A percentile compares a stretch with the other conserved stretches of the same genome.
phyloP scores from a whole-genome alignment of 192 early-diverging fungal species.

The Coemansia sp. region DNA sequence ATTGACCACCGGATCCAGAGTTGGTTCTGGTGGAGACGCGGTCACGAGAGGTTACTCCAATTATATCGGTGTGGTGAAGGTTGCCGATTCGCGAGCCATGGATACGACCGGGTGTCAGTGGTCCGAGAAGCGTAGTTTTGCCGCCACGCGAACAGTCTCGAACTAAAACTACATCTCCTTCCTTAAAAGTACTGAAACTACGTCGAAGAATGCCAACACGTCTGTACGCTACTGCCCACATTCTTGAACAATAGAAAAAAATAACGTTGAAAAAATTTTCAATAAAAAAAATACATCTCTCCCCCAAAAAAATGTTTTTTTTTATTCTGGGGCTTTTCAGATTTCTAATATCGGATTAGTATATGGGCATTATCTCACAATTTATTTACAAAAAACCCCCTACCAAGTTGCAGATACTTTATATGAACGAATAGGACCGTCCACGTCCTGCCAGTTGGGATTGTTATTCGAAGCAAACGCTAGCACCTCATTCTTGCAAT shows the following conservation, averaged over 20 bases:
- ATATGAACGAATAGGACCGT: neutral
- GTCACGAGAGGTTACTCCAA: conserved; percentile 26
- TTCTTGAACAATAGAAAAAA: neutral
- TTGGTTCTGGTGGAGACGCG: conserved; percentile 19
- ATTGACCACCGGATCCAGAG: conserved; percentile 12
- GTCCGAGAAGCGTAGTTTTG: conserved; percentile 29
- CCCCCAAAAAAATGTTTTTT: too few relatives aligned
- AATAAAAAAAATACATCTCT: neutral
- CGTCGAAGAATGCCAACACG: neutral
- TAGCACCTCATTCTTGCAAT: neutral
- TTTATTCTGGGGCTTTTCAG: neutral
- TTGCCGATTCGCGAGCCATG: conserved; percentile 25
- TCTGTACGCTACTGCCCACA: neutral
- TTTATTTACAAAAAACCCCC: neutral
- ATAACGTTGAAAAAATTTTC: neutral
- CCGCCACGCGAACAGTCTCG: conserved; percentile 31
- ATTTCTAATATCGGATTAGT: neutral
- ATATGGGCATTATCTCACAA: neutral
- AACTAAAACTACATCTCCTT: conserved; percentile 45
- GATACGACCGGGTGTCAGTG: neutral
- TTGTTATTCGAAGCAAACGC: neutral
- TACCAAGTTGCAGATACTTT: neutral
- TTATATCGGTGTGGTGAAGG: conserved; percentile 28
- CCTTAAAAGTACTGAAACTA: conserved; percentile 14
- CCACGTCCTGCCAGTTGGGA: neutral